Evolutionary conservation across 169 alveolate genomes (phyloP).

Genomic region (Plasmodium coatneyi): DNA sequence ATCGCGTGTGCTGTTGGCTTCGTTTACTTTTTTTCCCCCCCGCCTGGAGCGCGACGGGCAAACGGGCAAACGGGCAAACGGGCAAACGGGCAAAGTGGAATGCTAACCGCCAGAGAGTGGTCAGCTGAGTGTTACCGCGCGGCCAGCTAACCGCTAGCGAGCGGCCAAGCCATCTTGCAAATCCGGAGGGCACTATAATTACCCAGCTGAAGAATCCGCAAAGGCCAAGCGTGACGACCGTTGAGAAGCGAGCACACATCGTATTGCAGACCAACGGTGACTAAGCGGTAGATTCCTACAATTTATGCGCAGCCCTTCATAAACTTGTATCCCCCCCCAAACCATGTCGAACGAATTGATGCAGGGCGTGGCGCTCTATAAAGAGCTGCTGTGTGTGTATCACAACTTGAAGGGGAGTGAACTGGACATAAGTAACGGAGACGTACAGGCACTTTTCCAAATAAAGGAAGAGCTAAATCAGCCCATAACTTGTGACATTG

Average conservation of each 20-base stretch:
- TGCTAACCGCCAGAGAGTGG: not conserved
- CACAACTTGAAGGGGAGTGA: constrained; percentile 5
- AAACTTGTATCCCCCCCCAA: not conserved
- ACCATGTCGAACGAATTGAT: constrained; percentile 21
- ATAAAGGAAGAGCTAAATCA: constrained; percentile 31
- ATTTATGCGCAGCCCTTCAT: not conserved
- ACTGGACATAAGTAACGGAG: not conserved
- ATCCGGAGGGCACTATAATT: not conserved
- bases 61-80: no score
- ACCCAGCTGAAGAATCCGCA: not conserved
- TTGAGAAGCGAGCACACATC: not conserved
- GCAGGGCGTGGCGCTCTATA: constrained; percentile 23
- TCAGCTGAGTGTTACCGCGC: not conserved
- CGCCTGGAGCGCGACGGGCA: not conserved
- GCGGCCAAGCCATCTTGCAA: not conserved
- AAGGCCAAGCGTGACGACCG: not conserved
- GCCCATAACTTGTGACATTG: not conserved
- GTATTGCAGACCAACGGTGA: not conserved
- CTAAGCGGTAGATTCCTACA: not conserved
- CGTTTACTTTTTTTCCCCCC: not conserved
- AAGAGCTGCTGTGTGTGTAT: constrained; percentile 26
- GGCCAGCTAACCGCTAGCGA: not conserved
- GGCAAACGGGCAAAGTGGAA: not conserved
- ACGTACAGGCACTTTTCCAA: not conserved
- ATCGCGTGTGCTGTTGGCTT: not conserved